Percentiles rank a stretch among this genome's conserved stretches.
Conservation (phyloP, 495 filamentous ascomycete species). For the Tuber borchii region DNA sequence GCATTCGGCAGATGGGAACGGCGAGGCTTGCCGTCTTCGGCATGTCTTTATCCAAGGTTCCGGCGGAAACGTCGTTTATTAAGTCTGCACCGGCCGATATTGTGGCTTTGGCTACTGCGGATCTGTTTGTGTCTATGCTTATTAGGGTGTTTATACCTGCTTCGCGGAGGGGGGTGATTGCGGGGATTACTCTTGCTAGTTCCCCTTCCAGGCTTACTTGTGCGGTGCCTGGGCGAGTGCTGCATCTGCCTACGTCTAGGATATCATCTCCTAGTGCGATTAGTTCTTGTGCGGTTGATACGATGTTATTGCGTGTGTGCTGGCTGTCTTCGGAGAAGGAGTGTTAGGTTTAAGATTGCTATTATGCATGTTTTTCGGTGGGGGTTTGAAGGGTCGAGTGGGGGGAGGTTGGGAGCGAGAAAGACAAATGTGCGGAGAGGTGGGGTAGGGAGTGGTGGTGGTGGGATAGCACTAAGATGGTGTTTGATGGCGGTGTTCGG, state of each 20-base stretch:
- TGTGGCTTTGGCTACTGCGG: conserved; percentile 72
- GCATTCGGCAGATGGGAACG: conserved; percentile 83
- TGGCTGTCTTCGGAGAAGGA: conserved; percentile 90
- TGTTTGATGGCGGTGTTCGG: conserved; percentile 44
- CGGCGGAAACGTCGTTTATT: conserved; percentile 90
- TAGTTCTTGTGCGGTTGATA: conserved; percentile 52
- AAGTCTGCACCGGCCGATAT: conserved; percentile 81
- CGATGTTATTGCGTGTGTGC: conserved; percentile 48
- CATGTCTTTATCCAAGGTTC: conserved; percentile 72
- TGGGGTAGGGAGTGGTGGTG: conserved; percentile 45
- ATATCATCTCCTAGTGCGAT: conserved; percentile 67
- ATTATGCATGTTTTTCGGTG: conserved; percentile 70
- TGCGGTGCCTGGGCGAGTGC: conserved; percentile 67
- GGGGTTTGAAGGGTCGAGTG: conserved; percentile 58
- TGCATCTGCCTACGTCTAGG: conserved; percentile 89
- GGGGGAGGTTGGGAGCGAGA: conserved; percentile 54
- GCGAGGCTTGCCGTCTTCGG: conserved; percentile 69
- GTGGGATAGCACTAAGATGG: conserved; percentile 60
- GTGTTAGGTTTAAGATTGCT: conserved; percentile 88
- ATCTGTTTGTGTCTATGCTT: conserved; percentile 87
- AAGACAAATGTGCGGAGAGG: conserved; percentile 65
- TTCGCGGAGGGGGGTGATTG: conserved; percentile 65
- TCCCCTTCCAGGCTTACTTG: conserved; percentile 67
- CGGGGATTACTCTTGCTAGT: conserved; percentile 66
- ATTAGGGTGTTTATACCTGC: conserved; percentile 59